Evolutionary conservation across 345 rosid genomes (phyloP), one percentile per base, ranked within the genome.

Genomic region (Lumnitzera racemosa): DNA sequence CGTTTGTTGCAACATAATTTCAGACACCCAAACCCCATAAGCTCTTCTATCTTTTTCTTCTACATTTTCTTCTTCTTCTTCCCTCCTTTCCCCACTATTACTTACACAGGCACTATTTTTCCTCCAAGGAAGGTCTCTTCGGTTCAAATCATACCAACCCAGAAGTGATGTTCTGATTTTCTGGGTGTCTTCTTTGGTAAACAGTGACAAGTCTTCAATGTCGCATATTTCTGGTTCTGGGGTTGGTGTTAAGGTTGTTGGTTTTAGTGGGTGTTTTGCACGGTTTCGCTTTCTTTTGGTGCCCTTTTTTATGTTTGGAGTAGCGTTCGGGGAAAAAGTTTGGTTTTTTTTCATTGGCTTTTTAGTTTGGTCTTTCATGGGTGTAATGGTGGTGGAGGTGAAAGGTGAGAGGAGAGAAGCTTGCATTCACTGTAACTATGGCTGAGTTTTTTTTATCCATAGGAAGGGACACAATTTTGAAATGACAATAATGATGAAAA

Each of bases 1-100:
- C 17, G 98, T 92, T 66, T 92, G 98, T 76, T 89, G 96, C 63
- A 92, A 72, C 98, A 92, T 92, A 56, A 92, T 80, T 76, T 92
- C 98, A 47, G 98, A 92, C 49, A 92, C 94, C 96, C 98, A 92
- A 16, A 89, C 88, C 66, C 86, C 88, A 70, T 89, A 92, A 10
- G 91, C 98, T 66, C 87, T 81, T 61, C 59, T 76, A 59, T 77
- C 82, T 55, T 63, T 59, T 47, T 74, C 82, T 23, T 63, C 71
- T 27, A 27, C 31, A 27, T 63, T 62, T 48, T 59, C 71, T 41
- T 59, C 53, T 41, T 59, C 53, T 12, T 64, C 76, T 14, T 31
- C 58, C 4, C 57, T 58, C 49, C 52, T 61, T 66, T 49, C 73
- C 46, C 17, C 57, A 27, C 23, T 60, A 12, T 15, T 47, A 56